Percentiles rank a stretch among this genome's conserved stretches.
These are phyloP conservation scores for Termitomyces sp. DNA, from an alignment of 768 basidiomycete genomes.

Conservation along the genomic window DNA sequence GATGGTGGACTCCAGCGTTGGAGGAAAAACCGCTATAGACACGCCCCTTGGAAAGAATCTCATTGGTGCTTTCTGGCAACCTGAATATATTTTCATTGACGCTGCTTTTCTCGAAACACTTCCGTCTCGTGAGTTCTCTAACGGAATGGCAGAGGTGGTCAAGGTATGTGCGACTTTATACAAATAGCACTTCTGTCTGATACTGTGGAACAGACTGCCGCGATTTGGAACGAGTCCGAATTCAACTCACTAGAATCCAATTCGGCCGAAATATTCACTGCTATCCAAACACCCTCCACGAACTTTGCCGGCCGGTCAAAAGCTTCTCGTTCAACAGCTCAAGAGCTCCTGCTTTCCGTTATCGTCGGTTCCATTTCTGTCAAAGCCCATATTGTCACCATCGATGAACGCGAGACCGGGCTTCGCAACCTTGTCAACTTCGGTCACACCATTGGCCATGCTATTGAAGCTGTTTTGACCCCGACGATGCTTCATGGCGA, in stretches of 20 bases:
- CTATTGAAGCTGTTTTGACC: constrained; percentile 93
- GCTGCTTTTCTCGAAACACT: constrained; percentile 93
- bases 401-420: constrained; percentile 95
- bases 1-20: constrained; percentile 98
- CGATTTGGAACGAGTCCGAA: constrained; percentile 94
- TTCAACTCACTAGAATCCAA: constrained; percentile 86
- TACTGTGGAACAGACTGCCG: constrained; percentile 70
- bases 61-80: constrained; percentile 98
- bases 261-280: constrained; percentile 78
- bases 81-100: constrained; percentile 96
- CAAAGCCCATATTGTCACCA: constrained; percentile 95
- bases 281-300: constrained; percentile 69
- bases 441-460: constrained; percentile 97
- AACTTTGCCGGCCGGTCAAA: constrained; percentile 52
- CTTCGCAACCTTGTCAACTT: constrained; percentile 99
- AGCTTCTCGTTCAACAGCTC: constrained; percentile 66
- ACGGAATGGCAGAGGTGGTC: constrained; percentile 97
- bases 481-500: constrained; percentile 95
- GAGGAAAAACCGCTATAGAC: constrained; percentile 99
- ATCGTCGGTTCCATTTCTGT: constrained; percentile 92
- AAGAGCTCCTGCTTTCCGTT: constrained; percentile 81
- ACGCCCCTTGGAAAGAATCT: constrained; percentile 98
- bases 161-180: constrained; percentile 52
- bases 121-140: constrained; percentile 90
- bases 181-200: neutral